Percentiles rank a stretch among this genome's conserved stretches.
Evolutionary conservation across 176 grass and related monocot species (phyloP).

Genomic region (Raddia guianensis): DNA sequence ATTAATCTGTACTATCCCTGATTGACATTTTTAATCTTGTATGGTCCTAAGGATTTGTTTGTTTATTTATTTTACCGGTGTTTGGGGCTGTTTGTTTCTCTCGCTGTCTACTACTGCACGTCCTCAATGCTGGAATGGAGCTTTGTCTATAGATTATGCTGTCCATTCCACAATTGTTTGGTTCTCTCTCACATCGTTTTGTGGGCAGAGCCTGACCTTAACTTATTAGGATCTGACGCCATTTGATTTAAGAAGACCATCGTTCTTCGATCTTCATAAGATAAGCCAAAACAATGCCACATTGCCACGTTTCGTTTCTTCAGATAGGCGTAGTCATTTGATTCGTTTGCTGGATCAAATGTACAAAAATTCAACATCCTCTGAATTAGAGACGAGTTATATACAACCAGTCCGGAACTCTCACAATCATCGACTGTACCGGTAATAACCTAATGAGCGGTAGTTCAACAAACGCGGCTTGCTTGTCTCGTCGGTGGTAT

Average conservation of each 20-base stretch:
- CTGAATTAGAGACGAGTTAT: background rate
- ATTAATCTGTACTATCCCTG: too few relatives aligned
- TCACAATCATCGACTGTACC: background rate
- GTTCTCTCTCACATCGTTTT: background rate
- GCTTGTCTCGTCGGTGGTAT: constrained; percentile 11
- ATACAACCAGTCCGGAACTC: background rate
- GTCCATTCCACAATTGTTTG: constrained; percentile 4
- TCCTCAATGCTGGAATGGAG: background rate
- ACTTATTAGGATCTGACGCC: background rate
- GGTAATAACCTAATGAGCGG: background rate
- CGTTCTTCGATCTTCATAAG: background rate
- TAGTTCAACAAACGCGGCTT: constrained; percentile 31
- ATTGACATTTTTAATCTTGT: too few relatives aligned
- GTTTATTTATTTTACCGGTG: background rate
- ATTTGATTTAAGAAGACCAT: constrained; percentile 21
- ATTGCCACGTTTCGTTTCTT: background rate
- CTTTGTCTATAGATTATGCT: background rate
- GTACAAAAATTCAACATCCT: background rate
- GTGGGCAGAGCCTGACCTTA: background rate
- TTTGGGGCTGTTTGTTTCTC: background rate
- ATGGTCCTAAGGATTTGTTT: too few relatives aligned
- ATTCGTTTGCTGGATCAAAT: constrained; percentile 37
- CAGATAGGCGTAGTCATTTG: constrained; percentile 1
- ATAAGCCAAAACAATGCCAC: background rate
- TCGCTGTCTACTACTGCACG: background rate